A percentile compares a stretch with the other conserved stretches of the same genome.
Conservation (phyloP, 345 rosid genomes). For the Aquilaria malaccensis region DNA sequence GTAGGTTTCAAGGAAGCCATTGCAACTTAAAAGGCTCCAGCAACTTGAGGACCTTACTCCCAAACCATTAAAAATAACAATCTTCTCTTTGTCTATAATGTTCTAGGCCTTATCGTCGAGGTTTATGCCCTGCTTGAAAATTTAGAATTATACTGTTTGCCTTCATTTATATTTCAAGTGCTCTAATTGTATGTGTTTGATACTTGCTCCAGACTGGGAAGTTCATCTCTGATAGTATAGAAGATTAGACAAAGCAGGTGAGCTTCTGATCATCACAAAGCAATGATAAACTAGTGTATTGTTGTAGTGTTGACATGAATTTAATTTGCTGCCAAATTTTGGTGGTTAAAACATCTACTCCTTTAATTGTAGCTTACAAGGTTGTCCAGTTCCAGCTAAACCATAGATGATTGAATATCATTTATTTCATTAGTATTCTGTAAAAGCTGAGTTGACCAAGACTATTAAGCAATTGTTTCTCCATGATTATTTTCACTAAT, state of each 20-base stretch:
- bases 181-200: not conserved
- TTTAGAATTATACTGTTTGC: not conserved
- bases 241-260: slow-evolving; percentile 10
- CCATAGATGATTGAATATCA: no score
- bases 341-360: not conserved
- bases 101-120: slow-evolving; percentile 84
- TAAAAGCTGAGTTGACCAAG: no score
- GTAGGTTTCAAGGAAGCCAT: slow-evolving; percentile 66
- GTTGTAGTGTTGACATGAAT: not conserved
- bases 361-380: not conserved
- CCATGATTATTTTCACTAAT: no score
- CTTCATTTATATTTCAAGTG: not conserved
- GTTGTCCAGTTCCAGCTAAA: not conserved
- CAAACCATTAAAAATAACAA: slow-evolving; percentile 84
- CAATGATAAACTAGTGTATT: no score
- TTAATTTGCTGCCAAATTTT: not conserved
- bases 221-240: not conserved
- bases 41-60: slow-evolving; percentile 88
- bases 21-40: slow-evolving; percentile 80
- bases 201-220: not conserved
- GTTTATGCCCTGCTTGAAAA: slow-evolving; percentile 27
- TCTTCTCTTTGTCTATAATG: slow-evolving; percentile 73
- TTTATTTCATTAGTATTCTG: no score
- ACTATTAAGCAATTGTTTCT: no score
- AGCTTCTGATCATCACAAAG: not conserved